Base-by-base conservation (phyloP, 2,329 filamentous ascomycete genomes). In the Botrytis galanthina region DNA sequence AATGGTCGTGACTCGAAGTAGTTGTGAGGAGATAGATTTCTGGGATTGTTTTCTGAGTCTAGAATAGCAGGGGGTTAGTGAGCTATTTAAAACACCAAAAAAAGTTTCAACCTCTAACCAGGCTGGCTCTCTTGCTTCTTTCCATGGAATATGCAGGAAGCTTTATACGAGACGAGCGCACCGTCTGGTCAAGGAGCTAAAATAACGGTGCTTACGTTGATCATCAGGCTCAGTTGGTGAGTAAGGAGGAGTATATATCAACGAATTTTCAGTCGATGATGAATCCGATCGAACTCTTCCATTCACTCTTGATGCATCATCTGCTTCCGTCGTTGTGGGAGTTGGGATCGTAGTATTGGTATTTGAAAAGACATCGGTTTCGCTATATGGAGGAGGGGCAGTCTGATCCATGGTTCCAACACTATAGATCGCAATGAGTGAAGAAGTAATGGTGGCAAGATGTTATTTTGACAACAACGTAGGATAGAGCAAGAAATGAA, bases 351-450 rank as follows among this genome's bases (percentile, higher is more conserved):
- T 72, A 22, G 60, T 72, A 70, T 82, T 82, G 5, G 85, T 81
- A 68, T 78, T 82, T 22, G 86, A 88, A 81, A 85, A 87, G 54
- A 87, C 84, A 78, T 89, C 87, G 26, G 86, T 88, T 79, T 88
- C 87, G 57, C 85, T 85, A 77, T 90, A 90, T 9, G 88, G 88
- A 7, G 87, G 87, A 60, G 87, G 87, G 32, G 87, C 70, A 42
- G 9, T 20, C 18, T 67, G 44, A 42, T 72, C 60, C 70, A 72
- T 72, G 60, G 32, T 39, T 37, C 37, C 37, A 14, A n/a, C 29
- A n/a, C 64, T 39, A 22, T 20, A 16, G 18, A 39, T 37, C 20
- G 8, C 29, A 22, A 29, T 48, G 12, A 22, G 29, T 42, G 10
- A 9, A 35, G 35, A 54, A 16, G 29, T 18, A 37, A 51, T 37